Conservation (phyloP, 169 alveolate species). For the Eimeria praecox region DNA sequence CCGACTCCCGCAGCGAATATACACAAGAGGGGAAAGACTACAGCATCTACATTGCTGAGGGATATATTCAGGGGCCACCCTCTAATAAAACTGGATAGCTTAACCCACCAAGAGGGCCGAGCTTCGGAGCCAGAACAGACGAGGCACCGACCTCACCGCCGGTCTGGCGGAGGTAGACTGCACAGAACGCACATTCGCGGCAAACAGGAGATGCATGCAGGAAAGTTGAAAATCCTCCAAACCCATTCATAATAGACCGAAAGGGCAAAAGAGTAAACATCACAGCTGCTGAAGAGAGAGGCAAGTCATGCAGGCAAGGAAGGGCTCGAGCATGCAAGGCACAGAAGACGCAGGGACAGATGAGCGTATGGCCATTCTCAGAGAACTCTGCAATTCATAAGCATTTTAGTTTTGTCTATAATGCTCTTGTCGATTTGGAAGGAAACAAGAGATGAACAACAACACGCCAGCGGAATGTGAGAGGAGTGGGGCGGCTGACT, state of each 20-base stretch:
- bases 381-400: not conserved
- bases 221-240: not conserved
- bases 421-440: not conserved
- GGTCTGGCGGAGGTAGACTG: slow-evolving; percentile 96
- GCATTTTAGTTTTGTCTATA: not conserved
- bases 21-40: not conserved
- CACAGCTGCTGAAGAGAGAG: not conserved
- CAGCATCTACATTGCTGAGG: not conserved
- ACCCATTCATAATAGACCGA: not conserved
- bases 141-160: slow-evolving; percentile 99
- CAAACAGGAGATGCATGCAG: not conserved
- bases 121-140: slow-evolving; percentile 98
- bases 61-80: not conserved
- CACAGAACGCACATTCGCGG: not conserved
- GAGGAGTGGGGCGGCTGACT: slow-evolving; percentile 71
- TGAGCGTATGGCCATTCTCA: not conserved
- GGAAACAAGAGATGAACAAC: not conserved
- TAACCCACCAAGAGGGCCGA: slow-evolving; percentile 97
- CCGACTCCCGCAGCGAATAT: not conserved
- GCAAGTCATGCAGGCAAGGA: not conserved
- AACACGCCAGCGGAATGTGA: not conserved
- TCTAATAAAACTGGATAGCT: not conserved
- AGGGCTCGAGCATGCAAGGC: slow-evolving; percentile 22
- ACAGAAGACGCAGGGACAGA: not conserved
- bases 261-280: not conserved